phyloP scores from a whole-genome alignment of 768 basidiomycete species.

The Tricholoma matsutake region DNA sequence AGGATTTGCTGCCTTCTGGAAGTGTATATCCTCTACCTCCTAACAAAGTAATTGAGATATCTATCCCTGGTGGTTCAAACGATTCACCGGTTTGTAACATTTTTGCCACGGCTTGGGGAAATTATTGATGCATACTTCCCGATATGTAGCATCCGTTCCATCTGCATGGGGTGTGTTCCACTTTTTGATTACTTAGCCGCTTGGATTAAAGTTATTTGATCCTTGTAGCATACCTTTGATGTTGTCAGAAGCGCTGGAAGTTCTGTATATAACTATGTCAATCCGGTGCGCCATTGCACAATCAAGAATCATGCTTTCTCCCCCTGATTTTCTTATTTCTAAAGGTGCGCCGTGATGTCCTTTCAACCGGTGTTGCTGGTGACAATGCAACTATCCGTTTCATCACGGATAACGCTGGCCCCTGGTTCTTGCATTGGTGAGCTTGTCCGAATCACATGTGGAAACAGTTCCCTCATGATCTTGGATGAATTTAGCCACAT shows the following conservation, averaged over 20 bases:
- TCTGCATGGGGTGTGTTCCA: conserved; percentile 40
- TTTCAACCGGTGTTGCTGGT: conserved; percentile 35
- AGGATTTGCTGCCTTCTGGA: conserved; percentile 23
- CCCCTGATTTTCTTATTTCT: too few relatives aligned
- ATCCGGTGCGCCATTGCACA: conserved; percentile 40
- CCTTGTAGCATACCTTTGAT: conserved; percentile 36
- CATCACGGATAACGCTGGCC: conserved; percentile 65
- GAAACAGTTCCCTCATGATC: not conserved
- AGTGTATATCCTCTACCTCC: conserved; percentile 29
- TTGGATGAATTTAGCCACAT: conserved; percentile 27
- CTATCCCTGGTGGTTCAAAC: conserved; percentile 24
- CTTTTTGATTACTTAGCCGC: not conserved
- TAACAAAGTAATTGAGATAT: conserved; percentile 35
- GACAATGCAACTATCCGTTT: conserved; percentile 59
- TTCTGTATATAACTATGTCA: conserved; percentile 37
- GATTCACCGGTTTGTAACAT: conserved; percentile 11
- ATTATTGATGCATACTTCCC: not conserved
- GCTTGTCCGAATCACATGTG: not conserved
- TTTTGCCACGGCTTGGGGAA: not conserved
- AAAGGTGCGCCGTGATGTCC: conserved; percentile 47
- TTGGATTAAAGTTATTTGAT: conserved; percentile 4
- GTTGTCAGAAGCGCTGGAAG: conserved; percentile 43
- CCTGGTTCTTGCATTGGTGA: conserved; percentile 50
- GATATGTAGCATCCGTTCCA: conserved; percentile 42
- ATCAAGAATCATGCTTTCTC: not conserved